These are phyloP conservation scores for Tuber brumale DNA, from an alignment of 495 filamentous ascomycete genomes.

Conservation along the genomic window DNA sequence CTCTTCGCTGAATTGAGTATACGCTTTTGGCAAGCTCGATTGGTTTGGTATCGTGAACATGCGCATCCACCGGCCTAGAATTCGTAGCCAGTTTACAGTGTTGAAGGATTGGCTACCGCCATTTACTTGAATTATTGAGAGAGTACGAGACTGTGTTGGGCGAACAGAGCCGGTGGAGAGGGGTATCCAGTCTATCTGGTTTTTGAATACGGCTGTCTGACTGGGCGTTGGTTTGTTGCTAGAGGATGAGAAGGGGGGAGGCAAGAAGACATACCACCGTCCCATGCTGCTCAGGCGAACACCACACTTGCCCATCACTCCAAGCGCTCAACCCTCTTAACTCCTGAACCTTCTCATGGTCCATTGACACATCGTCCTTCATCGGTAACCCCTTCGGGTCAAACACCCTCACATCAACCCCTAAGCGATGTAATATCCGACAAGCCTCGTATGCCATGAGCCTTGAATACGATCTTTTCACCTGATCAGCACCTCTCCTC, in stretches of 20 bases:
- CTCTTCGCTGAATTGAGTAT: slow-evolving; percentile 56
- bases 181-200: slow-evolving; percentile 72
- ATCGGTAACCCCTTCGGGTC: slow-evolving; percentile 56
- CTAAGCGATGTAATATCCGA: slow-evolving; percentile 59
- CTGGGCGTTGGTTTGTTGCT: background rate
- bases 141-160: slow-evolving; percentile 62
- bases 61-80: slow-evolving; percentile 69
- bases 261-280: slow-evolving; percentile 50
- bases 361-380: slow-evolving; percentile 56
- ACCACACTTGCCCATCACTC: slow-evolving; percentile 67
- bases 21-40: slow-evolving; percentile 59
- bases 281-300: slow-evolving; percentile 65
- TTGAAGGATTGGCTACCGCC: slow-evolving; percentile 69
- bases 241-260: background rate
- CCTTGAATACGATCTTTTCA: slow-evolving; percentile 53
- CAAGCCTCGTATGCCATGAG: slow-evolving; percentile 57
- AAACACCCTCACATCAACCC: slow-evolving; percentile 63
- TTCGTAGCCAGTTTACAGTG: slow-evolving; percentile 62
- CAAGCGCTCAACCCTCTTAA: slow-evolving; percentile 57
- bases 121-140: slow-evolving; percentile 59
- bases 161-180: slow-evolving; percentile 57
- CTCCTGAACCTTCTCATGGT: slow-evolving; percentile 60
- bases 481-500: background rate
- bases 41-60: slow-evolving; percentile 72
- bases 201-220: slow-evolving; percentile 65